A percentile compares a stretch with the other conserved stretches of the same genome.
Evolutionary conservation across 495 filamentous ascomycete species (phyloP).

Genomic region (Lasiosphaeris hirsuta): DNA sequence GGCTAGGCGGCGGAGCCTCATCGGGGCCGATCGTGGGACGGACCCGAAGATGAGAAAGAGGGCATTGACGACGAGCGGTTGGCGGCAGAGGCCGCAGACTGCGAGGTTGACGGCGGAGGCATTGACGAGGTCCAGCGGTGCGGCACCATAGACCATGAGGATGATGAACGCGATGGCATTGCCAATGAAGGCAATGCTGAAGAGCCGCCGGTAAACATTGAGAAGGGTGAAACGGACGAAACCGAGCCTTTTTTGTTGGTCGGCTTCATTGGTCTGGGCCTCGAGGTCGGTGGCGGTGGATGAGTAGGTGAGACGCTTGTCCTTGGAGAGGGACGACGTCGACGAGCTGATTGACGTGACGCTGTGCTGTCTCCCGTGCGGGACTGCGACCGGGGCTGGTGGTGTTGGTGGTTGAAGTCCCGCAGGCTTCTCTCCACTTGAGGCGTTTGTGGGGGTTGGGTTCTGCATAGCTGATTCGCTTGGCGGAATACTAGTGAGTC

Average conservation of each 20-base stretch:
- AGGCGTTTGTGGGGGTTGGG: too few species aligned
- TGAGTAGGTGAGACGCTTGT: slow-evolving; percentile 7
- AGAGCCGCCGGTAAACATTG: slow-evolving; percentile 34
- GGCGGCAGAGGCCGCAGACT: slow-evolving; percentile 57
- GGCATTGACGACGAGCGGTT: slow-evolving; percentile 69
- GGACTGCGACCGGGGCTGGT: too few species aligned
- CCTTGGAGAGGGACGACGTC: background rate
- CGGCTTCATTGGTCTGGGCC: slow-evolving; percentile 14
- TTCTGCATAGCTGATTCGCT: too few species aligned
- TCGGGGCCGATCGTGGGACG: slow-evolving; percentile 58
- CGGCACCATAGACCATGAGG: slow-evolving; percentile 22
- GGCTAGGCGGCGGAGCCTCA: slow-evolving; percentile 59
- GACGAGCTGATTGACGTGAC: background rate
- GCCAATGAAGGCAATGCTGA: slow-evolving; percentile 30
- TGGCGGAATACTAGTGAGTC: too few species aligned
- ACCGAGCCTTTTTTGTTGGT: slow-evolving; percentile 24
- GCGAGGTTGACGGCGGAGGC: slow-evolving; percentile 46
- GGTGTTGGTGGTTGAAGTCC: too few species aligned
- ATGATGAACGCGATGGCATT: slow-evolving; percentile 31
- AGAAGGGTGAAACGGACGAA: slow-evolving; percentile 29
- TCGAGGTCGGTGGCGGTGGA: slow-evolving; percentile 20
- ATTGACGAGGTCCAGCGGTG: slow-evolving; percentile 28
- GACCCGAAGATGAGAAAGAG: slow-evolving; percentile 58
- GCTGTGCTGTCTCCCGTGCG: background rate
- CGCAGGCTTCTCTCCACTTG: too few species aligned